Base-by-base conservation (phyloP, 2,329 filamentous ascomycete species). In the Microcyclospora pomicola region DNA sequence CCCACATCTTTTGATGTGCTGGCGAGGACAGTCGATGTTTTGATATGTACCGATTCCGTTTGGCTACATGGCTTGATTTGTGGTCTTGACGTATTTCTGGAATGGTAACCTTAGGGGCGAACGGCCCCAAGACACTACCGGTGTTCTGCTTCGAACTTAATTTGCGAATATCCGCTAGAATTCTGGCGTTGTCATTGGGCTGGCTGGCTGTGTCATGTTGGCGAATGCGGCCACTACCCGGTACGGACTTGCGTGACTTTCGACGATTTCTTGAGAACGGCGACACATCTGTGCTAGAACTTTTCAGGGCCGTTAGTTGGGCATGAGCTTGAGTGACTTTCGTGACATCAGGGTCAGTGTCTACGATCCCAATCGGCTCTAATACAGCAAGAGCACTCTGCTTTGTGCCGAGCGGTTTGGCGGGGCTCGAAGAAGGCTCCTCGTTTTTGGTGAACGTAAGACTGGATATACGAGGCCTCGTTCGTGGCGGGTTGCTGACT, bases 401-500 rank as follows among this genome's bases (percentile, higher is more conserved):
- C 9, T 38, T 39, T 11, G 27, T 31, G 6, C 39, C n/a, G 31
- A 34, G 33, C 30, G 9, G 16, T 15, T 36, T 11, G 13, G 19
- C 19, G 39, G 39, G 15, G 34, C 13, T 9, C 31, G 4, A 15
- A 16, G 15, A 37, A 35, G 24, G 9, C 15, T 13, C 40, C 11
- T 32, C 15, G 5, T 9, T n/a, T 9, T 43, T 46, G 27, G 49
- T 31, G 37, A 60, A 61, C 1, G 57, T 61, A 31, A 53, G 51
- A 32, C 53, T 59, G 6, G 54, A 55, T 3, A 61, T 43, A 2
- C 55, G 45, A 13, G 57, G 56, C 16, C 59, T 47, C 14, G 35
- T 32, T 31, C 48, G 42, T 15, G 44, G 42, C 35, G 48, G 48
- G 34, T 42, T 51, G 13, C 43, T 34, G 6, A 34, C n/a, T n/a